Evolutionary conservation across 176 grass and related monocot species (phyloP).

Genomic region (Poa pratensis): DNA sequence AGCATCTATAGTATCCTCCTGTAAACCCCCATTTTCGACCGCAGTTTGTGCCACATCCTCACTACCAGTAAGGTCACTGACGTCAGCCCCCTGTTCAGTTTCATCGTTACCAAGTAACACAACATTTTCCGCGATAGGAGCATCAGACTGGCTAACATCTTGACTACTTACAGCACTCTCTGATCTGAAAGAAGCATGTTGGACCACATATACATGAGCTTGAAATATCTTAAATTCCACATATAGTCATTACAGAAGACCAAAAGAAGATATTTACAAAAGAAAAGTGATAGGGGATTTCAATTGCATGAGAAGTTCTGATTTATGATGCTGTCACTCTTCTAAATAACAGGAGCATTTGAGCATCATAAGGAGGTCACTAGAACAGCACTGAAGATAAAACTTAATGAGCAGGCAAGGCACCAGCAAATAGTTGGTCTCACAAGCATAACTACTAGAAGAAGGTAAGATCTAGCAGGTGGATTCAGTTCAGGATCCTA

Average conservation of each 20-base stretch:
- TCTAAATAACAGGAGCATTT: constrained; percentile 30
- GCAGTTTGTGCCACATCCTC: constrained; percentile 35
- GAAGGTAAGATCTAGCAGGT: constrained; percentile 20
- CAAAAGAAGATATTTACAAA: neutral
- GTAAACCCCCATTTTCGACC: constrained; percentile 45
- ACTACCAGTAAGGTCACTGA: constrained; percentile 33
- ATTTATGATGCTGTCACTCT: neutral
- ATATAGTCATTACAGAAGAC: constrained; percentile 28
- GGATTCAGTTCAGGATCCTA: constrained; percentile 41
- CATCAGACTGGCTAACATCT: constrained; percentile 62
- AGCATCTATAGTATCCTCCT: constrained; percentile 37
- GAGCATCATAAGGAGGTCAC: constrained; percentile 1
- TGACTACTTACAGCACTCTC: constrained; percentile 61
- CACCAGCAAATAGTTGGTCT: constrained; percentile 45
- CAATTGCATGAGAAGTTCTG: constrained; percentile 26
- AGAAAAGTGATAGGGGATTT: neutral
- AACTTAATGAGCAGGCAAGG: constrained; percentile 8
- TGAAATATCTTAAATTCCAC: neutral
- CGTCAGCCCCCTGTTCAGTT: constrained; percentile 42
- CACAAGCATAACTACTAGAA: constrained; percentile 33
- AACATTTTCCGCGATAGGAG: constrained; percentile 45
- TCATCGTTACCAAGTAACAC: constrained; percentile 47
- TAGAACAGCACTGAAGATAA: constrained; percentile 23
- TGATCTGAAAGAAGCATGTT: constrained; percentile 63
- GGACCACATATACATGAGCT: constrained; percentile 23